These are phyloP conservation scores for Cordyceps cicadae DNA, from an alignment of 2,329 filamentous ascomycete genomes.

Conservation along the genomic window DNA sequence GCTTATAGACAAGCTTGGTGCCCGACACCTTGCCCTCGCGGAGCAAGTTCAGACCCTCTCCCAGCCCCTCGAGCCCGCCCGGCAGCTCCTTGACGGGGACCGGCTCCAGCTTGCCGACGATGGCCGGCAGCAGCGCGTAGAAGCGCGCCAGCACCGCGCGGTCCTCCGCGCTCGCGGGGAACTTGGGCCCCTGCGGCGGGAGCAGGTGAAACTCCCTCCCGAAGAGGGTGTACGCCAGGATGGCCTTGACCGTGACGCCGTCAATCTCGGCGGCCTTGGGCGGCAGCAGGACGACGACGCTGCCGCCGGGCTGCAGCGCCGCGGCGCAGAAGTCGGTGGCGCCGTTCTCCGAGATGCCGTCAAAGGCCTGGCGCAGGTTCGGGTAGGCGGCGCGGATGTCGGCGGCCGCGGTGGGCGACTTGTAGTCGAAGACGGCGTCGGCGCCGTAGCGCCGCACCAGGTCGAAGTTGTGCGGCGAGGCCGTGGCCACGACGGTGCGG, in stretches of 20 bases:
- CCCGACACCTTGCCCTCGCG: conserved; percentile 18
- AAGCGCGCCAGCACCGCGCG: conserved; percentile 18
- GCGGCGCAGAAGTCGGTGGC: conserved; percentile 22
- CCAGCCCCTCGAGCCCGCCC: conserved; percentile 15
- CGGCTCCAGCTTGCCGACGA: conserved; percentile 15
- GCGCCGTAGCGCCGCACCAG: conserved; percentile 36
- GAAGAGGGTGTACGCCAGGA: conserved; percentile 20
- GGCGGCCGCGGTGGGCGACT: conserved; percentile 10
- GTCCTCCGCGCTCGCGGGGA: conserved; percentile 20
- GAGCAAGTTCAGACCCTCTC: conserved; percentile 15
- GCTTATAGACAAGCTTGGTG: conserved; percentile 14
- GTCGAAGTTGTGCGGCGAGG: conserved; percentile 33
- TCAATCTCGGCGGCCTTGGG: conserved; percentile 15
- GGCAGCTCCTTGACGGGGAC: conserved; percentile 13
- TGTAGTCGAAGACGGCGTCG: conserved; percentile 34
- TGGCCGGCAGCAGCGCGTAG: conserved; percentile 15
- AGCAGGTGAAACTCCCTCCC: conserved; percentile 20
- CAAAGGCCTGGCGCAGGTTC: conserved; percentile 21
- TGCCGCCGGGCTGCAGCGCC: conserved; percentile 20
- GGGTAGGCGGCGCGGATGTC: conserved; percentile 18
- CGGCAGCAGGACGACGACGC: conserved; percentile 21
- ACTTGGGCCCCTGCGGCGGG: conserved; percentile 21
- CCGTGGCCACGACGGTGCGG: conserved; percentile 35
- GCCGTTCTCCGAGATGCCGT: conserved; percentile 24
- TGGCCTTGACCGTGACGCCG: conserved; percentile 16